Percentiles rank a stretch among this genome's conserved stretches.
Evolutionary conservation across 352 stramenopile species (phyloP).

Genomic region (Halophytophthora polymorphica): DNA sequence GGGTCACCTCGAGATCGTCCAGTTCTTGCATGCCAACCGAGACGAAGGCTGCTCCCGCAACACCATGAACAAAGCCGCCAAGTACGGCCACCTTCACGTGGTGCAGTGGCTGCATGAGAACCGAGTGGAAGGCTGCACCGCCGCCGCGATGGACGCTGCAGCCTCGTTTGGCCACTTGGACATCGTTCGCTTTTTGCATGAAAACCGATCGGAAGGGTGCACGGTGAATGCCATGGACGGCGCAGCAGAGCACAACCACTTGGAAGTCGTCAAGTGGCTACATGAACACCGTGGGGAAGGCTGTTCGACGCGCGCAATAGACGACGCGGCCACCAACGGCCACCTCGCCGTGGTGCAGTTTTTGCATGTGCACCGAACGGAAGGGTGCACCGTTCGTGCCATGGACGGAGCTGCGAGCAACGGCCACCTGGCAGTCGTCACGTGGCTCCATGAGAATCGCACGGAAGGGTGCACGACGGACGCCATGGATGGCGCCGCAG

Average conservation of each 20-base stretch:
- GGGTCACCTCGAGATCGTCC: constrained; percentile 7
- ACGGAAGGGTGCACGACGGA: constrained; percentile 1
- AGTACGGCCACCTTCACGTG: constrained; percentile 4
- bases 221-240: constrained; percentile 9
- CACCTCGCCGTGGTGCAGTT: constrained; percentile 6
- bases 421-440: constrained; percentile 1
- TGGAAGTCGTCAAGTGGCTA: constrained; percentile 14
- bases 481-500: constrained; percentile 18
- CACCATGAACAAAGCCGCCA: constrained; percentile 4
- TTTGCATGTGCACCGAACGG: constrained; percentile 4
- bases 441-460: constrained; percentile 1
- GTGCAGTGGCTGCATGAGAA: constrained; percentile 5
- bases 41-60: constrained; percentile 7
- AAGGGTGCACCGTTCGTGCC: constrained; percentile 8
- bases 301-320: constrained; percentile 4
- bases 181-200: constrained; percentile 9
- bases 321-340: neutral
- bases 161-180: constrained; percentile 8
- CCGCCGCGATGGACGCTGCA: constrained; percentile 4
- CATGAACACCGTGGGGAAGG: constrained; percentile 13
- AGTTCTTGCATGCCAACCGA: constrained; percentile 5
- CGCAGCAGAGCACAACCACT: constrained; percentile 9
- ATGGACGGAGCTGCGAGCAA: constrained; percentile 6
- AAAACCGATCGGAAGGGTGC: constrained; percentile 7
- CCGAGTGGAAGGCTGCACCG: constrained; percentile 4